phyloP scores from a whole-genome alignment of 495 filamentous ascomycete species.

The Aspergillus olivimuriae region DNA sequence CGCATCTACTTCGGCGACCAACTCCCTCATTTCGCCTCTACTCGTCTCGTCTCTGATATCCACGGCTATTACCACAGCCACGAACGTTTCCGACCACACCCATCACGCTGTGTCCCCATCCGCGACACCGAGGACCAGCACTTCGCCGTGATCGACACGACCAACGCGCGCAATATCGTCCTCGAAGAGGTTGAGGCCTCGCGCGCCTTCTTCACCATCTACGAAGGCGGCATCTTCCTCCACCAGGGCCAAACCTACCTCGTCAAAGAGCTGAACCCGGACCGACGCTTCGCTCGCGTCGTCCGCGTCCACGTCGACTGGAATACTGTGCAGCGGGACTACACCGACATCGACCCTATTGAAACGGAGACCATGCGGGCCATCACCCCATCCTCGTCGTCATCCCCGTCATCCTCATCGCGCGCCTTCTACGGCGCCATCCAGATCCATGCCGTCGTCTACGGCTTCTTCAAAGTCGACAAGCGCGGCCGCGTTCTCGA shows the following conservation, averaged over 20 bases:
- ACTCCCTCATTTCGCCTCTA: slow-evolving; percentile 63
- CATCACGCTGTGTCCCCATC: slow-evolving; percentile 78
- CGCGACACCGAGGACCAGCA: slow-evolving; percentile 89
- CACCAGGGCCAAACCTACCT: slow-evolving; percentile 92
- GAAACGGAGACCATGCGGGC: slow-evolving; percentile 78
- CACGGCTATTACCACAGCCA: slow-evolving; percentile 85
- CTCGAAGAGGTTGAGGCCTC: slow-evolving; percentile 96
- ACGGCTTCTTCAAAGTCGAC: slow-evolving; percentile 95
- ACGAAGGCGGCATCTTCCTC: slow-evolving; percentile 95
- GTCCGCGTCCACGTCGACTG: slow-evolving; percentile 86
- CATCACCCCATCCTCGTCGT: slow-evolving; percentile 39
- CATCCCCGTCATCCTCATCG: slow-evolving; percentile 17
- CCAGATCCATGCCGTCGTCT: slow-evolving; percentile 76
- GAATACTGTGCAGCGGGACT: slow-evolving; percentile 91
- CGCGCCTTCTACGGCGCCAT: slow-evolving; percentile 81
- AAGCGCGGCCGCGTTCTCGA: slow-evolving; percentile 78
- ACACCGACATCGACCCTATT: slow-evolving; percentile 87
- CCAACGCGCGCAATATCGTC: slow-evolving; percentile 71
- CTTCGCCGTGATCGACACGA: slow-evolving; percentile 89
- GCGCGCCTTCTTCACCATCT: slow-evolving; percentile 90
- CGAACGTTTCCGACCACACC: slow-evolving; percentile 78
- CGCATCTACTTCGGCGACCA: slow-evolving; percentile 71
- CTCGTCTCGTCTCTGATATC: slow-evolving; percentile 66
- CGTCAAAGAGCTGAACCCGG: slow-evolving; percentile 79
- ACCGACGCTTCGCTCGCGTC: slow-evolving; percentile 67